These are phyloP conservation scores for Cucurbita moschata DNA, from an alignment of 306 rosid species.

Conservation along the genomic window DNA sequence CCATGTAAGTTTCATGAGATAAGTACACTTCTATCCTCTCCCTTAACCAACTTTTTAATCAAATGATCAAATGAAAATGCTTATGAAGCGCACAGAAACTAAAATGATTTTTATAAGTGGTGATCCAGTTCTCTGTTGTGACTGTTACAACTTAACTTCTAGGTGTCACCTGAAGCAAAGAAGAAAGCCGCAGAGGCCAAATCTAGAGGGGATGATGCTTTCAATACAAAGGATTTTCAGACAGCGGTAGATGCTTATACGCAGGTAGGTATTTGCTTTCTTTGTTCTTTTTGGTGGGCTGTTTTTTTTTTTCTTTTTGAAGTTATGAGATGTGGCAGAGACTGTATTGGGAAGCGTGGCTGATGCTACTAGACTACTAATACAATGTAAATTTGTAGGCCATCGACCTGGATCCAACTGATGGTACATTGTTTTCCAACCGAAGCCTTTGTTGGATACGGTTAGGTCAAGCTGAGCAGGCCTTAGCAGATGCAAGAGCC, in stretches of 20 bases:
- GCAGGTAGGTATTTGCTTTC: constrained; percentile 30
- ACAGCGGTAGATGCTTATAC: constrained; percentile 78
- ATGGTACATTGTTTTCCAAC: constrained; percentile 58
- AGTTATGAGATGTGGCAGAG: not conserved
- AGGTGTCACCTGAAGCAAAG: constrained; percentile 77
- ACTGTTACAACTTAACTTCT: constrained; percentile 1
- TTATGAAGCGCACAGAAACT: not conserved
- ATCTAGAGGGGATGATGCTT: constrained; percentile 83
- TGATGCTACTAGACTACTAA: not conserved
- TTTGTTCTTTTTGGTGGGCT: not conserved
- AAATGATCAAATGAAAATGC: not conserved
- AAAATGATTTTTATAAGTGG: not conserved
- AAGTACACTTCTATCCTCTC: not conserved
- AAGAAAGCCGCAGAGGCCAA: constrained; percentile 87
- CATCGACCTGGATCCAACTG: constrained; percentile 57
- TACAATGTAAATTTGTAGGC: constrained; percentile 36
- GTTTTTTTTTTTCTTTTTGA: not conserved
- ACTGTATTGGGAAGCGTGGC: not conserved
- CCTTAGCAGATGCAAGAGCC: constrained; percentile 81
- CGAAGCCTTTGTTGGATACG: constrained; percentile 89
- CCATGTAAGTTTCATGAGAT: not conserved
- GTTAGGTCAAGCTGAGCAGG: constrained; percentile 75
- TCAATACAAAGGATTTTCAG: constrained; percentile 40
- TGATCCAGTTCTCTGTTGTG: not conserved
- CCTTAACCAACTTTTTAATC: not conserved